A percentile compares a stretch with the other conserved stretches of the same genome.
Conservation (phyloP, 2,329 filamentous ascomycete species). For the Nigrospora osmanthi region DNA sequence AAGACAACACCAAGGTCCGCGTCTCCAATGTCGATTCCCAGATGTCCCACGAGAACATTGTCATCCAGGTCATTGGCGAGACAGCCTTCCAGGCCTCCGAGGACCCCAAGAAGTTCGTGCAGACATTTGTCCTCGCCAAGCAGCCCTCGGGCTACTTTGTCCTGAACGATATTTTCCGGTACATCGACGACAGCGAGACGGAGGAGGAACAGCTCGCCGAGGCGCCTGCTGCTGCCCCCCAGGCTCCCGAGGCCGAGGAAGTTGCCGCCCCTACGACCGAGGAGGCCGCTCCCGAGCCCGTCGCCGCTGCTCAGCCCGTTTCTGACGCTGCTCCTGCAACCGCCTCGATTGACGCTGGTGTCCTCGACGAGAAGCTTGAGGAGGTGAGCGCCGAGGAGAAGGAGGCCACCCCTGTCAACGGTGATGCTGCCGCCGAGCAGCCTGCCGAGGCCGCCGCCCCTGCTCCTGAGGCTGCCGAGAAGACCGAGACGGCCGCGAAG, state of each 20-base stretch:
- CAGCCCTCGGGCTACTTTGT: constrained; percentile 98
- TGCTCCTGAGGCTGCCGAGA: constrained; percentile 9
- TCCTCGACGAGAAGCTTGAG: constrained; percentile 71
- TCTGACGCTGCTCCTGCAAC: constrained; percentile 22
- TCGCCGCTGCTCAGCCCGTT: constrained; percentile 18
- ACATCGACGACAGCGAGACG: constrained; percentile 68
- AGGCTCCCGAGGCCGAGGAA: constrained; percentile 21
- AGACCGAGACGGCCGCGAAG: constrained; percentile 12
- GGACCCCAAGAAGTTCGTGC: constrained; percentile 87
- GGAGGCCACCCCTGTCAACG: constrained; percentile 32
- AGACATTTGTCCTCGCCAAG: constrained; percentile 94
- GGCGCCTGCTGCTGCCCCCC: constrained; percentile 12
- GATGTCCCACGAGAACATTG: constrained; percentile 83
- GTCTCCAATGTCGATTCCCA: constrained; percentile 97
- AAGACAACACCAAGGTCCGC: constrained; percentile 89
- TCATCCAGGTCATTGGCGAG: constrained; percentile 97
- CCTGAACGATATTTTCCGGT: constrained; percentile 94
- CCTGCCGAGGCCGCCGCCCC: constrained; percentile 21
- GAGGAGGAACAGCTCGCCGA: constrained; percentile 60
- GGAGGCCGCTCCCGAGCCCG: constrained; percentile 21
- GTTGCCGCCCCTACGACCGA: constrained; percentile 15
- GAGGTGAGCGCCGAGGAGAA: constrained; percentile 38
- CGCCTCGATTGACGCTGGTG: constrained; percentile 21
- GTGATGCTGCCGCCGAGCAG: constrained; percentile 25
- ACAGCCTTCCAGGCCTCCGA: constrained; percentile 85